Base-by-base conservation (phyloP, 139 green algal species). In the Tetradesmus lagerheimii region DNA sequence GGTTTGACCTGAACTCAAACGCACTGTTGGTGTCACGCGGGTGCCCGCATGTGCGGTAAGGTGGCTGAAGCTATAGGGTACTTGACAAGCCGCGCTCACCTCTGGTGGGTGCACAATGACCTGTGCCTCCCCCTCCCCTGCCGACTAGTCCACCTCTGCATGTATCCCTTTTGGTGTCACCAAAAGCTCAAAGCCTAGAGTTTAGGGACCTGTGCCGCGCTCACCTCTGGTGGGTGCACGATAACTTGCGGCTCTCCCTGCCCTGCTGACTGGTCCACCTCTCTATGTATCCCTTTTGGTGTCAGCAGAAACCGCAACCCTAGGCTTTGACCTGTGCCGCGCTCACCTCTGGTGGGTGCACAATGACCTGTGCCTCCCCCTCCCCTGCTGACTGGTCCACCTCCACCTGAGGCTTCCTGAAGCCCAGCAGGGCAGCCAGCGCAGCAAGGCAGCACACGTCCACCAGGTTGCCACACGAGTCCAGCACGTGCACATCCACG, bases 401-500 rank as follows among this genome's bases (percentile, higher is more conserved):
- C 20, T 91, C 94, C 34, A 93, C 94, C 29, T 98, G 96, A 0
- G 96, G 95, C 34, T 95, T 90, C 39, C 96, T 90, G 93, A 96
- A 98, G 29, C 94, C 95, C 90, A 97, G 89, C 80, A 99, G 92
- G 0, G 95, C 97, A 0, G 93, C 95, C 87, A 99, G 91, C 4
- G 96, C 95, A 16, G 94, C 92, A 81, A 99, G 92, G n/a, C 90
- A 92, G 78, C 83, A 92, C 0, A 94, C 97, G 86, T 99, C 97
- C 20, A 94, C 80, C 86, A 99, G 90, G 86, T 98, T 98, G 8
- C 97, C 97, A n/a, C 89, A 90, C 38, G 95, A 79, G 87, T 98
- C 96, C 81, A 99, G 88, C 31, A 99, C 94, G 6, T 95, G 93
- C 1, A 98, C 89, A 81, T 98, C 95, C 12, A 88, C 83, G 18